Base-by-base conservation (phyloP, 352 stramenopile species). In the Phytophthora lateralis region DNA sequence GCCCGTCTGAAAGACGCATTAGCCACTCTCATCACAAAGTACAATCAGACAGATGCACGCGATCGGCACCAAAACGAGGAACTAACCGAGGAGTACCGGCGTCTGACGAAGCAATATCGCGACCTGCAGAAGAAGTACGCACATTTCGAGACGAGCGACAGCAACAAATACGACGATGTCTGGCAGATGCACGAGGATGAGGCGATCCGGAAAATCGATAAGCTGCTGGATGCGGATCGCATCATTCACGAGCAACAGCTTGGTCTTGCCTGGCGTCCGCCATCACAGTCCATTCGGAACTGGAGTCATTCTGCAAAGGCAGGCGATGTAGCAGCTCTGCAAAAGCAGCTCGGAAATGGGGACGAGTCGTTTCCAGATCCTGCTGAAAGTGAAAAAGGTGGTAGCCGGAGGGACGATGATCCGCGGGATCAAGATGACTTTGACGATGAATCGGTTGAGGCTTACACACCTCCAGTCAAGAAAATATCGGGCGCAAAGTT, bases 21-120 rank as follows among this genome's bases (percentile, higher is more conserved):
- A 11, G 91, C 83, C 29, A 82, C 73, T 17, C 73, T 98, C 39
- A 93, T 96, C 26, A 62, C 77, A 34, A 97, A 97, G 61, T 98
- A 98, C 77, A 95, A 96, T 41, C 87, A 97, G 58, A 96, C 85
- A 9, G 93, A 98, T 54, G 57, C 83, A 17, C 76, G 81, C 6
- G 90, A 98, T 39, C 75, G 79, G 1, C 87, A 94, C 32, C 80
- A 93, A 50, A 98, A 98, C 70, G 79, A 97, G 52, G 88, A 97
- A 43, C 87, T 98, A 20, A 98, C 91, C 6, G 90, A 98, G 43
- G 94, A 98, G 62, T 98, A 97, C 43, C 80, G 86, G 2, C 82
- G 90, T 15, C 80, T 98, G 54, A 98, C 94, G 7, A 97, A 97
- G 73, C 90, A 98, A 64, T 98, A 98, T 78, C 96, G 96, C 41